These are phyloP conservation scores for Pueraria montana DNA, from an alignment of 306 rosid species.

Conservation along the genomic window DNA sequence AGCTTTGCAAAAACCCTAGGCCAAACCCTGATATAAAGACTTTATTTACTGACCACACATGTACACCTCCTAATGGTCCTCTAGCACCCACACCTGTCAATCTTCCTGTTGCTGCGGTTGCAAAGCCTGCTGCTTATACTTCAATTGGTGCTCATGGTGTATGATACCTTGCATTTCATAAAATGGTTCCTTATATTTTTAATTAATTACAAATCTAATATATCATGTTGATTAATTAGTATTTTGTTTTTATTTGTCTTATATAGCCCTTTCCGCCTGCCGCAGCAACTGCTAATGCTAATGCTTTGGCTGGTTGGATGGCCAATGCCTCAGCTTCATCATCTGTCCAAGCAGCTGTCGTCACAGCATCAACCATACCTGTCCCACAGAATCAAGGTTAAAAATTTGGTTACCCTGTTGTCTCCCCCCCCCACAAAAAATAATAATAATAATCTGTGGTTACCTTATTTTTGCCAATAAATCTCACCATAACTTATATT, in stretches of 20 bases:
- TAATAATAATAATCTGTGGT: no score
- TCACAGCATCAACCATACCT: conserved; percentile 84
- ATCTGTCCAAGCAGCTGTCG: conserved; percentile 94
- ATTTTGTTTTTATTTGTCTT: conserved; percentile 40
- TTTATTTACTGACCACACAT: conserved; percentile 81
- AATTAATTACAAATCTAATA: conserved; percentile 10
- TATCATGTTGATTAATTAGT: conserved; percentile 39
- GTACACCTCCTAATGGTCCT: conserved; percentile 79
- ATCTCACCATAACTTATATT: background rate
- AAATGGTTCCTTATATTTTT: conserved; percentile 28
- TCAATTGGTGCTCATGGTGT: conserved; percentile 84
- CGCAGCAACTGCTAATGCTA: conserved; percentile 76
- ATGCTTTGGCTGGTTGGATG: conserved; percentile 96
- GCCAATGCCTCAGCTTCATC: conserved; percentile 90
- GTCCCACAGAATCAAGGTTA: conserved; percentile 91
- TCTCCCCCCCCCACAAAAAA: background rate
- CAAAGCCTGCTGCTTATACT: conserved; percentile 80
- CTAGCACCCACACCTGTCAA: conserved; percentile 75
- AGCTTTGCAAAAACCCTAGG: conserved; percentile 84
- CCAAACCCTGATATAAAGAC: conserved; percentile 87
- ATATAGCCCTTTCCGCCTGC: conserved; percentile 78
- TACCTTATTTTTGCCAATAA: conserved; percentile 26
- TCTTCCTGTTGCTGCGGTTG: conserved; percentile 81
- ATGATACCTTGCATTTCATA: conserved; percentile 61
- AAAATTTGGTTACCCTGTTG: background rate